Base-by-base conservation (phyloP, 345 rosid species). In the Citrus inodora region DNA sequence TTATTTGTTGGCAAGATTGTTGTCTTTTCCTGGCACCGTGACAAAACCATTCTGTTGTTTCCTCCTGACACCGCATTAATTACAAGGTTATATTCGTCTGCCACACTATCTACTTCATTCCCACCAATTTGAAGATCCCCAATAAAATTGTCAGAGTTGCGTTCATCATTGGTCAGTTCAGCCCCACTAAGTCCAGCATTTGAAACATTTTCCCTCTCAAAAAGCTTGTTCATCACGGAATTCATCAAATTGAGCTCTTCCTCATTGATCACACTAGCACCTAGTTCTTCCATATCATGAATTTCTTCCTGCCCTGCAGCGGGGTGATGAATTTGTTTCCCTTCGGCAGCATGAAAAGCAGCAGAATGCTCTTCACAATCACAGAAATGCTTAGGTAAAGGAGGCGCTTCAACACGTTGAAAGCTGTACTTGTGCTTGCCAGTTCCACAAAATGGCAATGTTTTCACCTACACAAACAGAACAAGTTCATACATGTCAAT, bases 341-440 rank as follows among this genome's bases (percentile, higher is more conserved):
- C 83, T 55, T 53, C 67, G 40, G 73, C 80, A 78, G 83, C 58
- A 40, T 79, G 71, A 62, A 73, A 61, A 74, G 82, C 74, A 64
- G 65, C 77, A 65, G 87, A 85, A 77, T 96, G 99, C 87, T 92
- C 95, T 78, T 91, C 97, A 42, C 98, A 94, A 78, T 92, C 98
- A 76, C 99, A 94, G 80, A 96, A 92, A 79, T 82, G 84, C 60
- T 61, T 81, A 25, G 99, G 94, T 56, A 89, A 55, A 37, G 94
- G 67, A 40, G 89, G 88, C 76, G 81, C 86, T 68, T 82, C 80
- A 63, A 90, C 84, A 71, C 90, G 91, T 79, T 92, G 92, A 82
- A 92, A 94, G 70, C 98, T 94, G 87, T 94, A 94, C 65, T 84
- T 94, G 83, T 92, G 98, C 86, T 92, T 96, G 7, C 98, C 98